Base-by-base conservation (phyloP, 495 filamentous ascomycete species). In the Trichoderma erinaceum region DNA sequence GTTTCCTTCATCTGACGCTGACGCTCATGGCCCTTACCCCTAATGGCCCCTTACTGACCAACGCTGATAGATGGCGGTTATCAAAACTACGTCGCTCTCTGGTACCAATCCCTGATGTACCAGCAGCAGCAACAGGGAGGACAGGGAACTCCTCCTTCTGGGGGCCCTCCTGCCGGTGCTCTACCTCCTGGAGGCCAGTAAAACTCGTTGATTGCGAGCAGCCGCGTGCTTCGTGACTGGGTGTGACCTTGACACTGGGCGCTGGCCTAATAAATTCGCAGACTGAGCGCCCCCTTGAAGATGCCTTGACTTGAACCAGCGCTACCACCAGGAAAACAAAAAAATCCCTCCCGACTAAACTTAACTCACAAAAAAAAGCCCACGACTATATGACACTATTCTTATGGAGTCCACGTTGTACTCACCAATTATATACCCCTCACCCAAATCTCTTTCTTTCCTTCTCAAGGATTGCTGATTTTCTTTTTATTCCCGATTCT, bases 21-120 rank as follows among this genome's bases (percentile, higher is more conserved):
- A 50, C n/a, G 29, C 63, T 32, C 58, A 48, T 0, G 35, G 4
- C 41, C 7, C 23, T n/a, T 13, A 68, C 70, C 73, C 35, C 69
- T 68, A 13, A n/a, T 50, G 25, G 65, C 35, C 35, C 21, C 27
- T 8, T 68, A 52, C 68, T 71, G 65, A 73, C 69, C 29, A 15
- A 44, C 41, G 5, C 23, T 27, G 65, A 13, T 35, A 82, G 80
- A 86, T 75, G 88, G 88, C 46, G 88, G 88, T 64, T 89, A 89
- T 72, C 76, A 88, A 65, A 81, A 81, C 65, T 88, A 89, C 71
- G 69, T 85, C 12, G 83, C 85, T n/a, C 76, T 88, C 67, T 90
- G 87, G 86, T 88, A 88, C 74, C 81, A 84, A 63, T 79, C 80
- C 44, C 70, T 83, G 66, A 80, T 81, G 43, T 76, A 78, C 71